Evolutionary conservation across 2,329 filamentous ascomycete species (phyloP), one percentile per base, ranked within the genome.

Genomic region (Aspergillus persii): DNA sequence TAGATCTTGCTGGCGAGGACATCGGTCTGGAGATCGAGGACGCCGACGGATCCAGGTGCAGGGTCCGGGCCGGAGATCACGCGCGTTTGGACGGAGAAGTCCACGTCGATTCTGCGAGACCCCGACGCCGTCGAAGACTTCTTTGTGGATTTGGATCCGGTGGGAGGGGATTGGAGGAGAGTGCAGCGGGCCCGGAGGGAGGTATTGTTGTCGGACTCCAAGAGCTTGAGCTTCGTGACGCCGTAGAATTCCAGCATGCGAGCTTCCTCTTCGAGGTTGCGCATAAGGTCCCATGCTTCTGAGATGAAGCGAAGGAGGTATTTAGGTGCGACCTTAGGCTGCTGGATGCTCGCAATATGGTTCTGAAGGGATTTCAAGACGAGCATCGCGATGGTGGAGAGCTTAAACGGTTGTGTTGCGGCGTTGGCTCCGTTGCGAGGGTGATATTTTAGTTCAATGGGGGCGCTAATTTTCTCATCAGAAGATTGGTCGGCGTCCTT

Each of bases 231-330:
- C 30, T 72, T 74, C 9, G 77, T 79, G n/a, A 80, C 73, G 31
- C 79, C 79, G 56, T 74, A 76, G 61, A 78, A 77, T 61, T 73
- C 75, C 12, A 81, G 72, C 64, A 78, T 72, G 51, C 75, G 76
- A 41, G 78, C 71, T 61, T 81, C 79, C 58, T 79, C 73, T 53
- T 78, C 74, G 7, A 80, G 67, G 4, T 67, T 71, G 49, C 70
- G 68, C 2, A 73, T 71, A 46, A 73, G 68, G 61, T 77, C 69
- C 79, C 79, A 81, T n/a, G 76, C 76, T 48, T 70, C 61, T 8
- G 77, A 76, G 18, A 80, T 69, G 53, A 77, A 76, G 27, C 59
- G 64, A n/a, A 81, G 69, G 26, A 80, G 66, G 27, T 74, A 66
- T 55, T 74, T 78, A 0, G 77, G 68, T 5, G 72, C 60, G 15